Evolutionary conservation across 2,329 filamentous ascomycete species (phyloP).

Genomic region (Cercospora sp.): DNA sequence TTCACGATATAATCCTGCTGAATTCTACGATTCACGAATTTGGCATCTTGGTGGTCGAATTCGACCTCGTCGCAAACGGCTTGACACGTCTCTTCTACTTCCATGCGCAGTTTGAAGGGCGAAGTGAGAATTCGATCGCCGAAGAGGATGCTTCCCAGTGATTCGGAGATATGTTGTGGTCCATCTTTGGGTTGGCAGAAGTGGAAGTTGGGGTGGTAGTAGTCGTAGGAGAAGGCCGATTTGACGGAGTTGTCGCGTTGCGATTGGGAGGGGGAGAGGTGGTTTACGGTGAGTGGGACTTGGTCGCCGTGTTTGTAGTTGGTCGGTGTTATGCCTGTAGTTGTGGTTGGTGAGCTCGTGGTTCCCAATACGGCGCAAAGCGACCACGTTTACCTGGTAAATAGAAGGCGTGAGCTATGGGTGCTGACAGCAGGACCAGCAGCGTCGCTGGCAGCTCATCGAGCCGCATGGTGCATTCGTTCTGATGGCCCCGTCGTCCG

Average conservation of each 20-base stretch:
- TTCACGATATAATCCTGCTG: slow-evolving; percentile 86
- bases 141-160: slow-evolving; percentile 92
- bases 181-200: slow-evolving; percentile 82
- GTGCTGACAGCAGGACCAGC: slow-evolving; percentile 33
- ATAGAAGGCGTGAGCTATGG: slow-evolving; percentile 63
- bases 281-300: slow-evolving; percentile 90
- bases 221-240: slow-evolving; percentile 94
- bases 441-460: slow-evolving; percentile 27
- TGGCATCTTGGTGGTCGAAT: slow-evolving; percentile 64
- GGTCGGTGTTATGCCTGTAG: slow-evolving; percentile 71
- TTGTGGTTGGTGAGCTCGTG: background rate
- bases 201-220: slow-evolving; percentile 84
- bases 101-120: slow-evolving; percentile 86
- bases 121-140: slow-evolving; percentile 98
- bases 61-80: slow-evolving; percentile 68
- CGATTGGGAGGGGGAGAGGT: slow-evolving; percentile 80
- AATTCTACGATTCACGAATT: slow-evolving; percentile 82
- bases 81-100: slow-evolving; percentile 82
- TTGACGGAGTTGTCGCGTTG: slow-evolving; percentile 76
- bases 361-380: background rate
- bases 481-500: slow-evolving; percentile 9
- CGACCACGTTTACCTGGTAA: slow-evolving; percentile 64
- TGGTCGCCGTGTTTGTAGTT: slow-evolving; percentile 78
- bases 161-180: slow-evolving; percentile 79
- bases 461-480: slow-evolving; percentile 25